Conservation (phyloP, 441 rosid genomes). For the Adansonia rubrostipa region DNA sequence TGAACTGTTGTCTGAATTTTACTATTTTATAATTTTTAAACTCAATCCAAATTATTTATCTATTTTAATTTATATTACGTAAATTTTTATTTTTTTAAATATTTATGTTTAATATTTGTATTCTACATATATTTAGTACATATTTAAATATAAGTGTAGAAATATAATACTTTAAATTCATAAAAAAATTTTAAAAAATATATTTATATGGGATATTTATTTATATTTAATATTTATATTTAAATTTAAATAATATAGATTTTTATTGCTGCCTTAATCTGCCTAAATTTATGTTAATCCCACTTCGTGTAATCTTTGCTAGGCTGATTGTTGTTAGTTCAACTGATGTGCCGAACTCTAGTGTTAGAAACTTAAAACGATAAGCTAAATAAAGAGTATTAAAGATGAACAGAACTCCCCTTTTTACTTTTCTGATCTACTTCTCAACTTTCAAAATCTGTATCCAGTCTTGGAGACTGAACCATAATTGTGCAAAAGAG, state of each 20-base stretch:
- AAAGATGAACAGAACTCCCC: background rate
- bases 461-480: background rate
- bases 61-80: background rate
- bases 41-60: background rate
- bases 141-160: too few relatives aligned
- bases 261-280: background rate
- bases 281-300: background rate
- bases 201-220: too few relatives aligned
- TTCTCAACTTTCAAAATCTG: constrained; percentile 14
- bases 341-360: background rate
- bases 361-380: background rate
- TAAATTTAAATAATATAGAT: too few relatives aligned
- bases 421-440: background rate
- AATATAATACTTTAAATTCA: too few relatives aligned
- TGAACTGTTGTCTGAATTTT: constrained; percentile 6
- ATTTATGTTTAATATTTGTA: too few relatives aligned
- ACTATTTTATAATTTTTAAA: background rate
- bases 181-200: too few relatives aligned
- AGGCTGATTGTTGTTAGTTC: background rate
- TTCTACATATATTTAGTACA: too few relatives aligned
- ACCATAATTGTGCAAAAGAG: background rate
- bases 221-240: too few relatives aligned
- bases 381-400: background rate
- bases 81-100: too few relatives aligned
- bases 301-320: too few relatives aligned